These are phyloP conservation scores for Berkeleyomyces rouxiae DNA, from an alignment of 2,329 filamentous ascomycete species.

Conservation along the genomic window DNA sequence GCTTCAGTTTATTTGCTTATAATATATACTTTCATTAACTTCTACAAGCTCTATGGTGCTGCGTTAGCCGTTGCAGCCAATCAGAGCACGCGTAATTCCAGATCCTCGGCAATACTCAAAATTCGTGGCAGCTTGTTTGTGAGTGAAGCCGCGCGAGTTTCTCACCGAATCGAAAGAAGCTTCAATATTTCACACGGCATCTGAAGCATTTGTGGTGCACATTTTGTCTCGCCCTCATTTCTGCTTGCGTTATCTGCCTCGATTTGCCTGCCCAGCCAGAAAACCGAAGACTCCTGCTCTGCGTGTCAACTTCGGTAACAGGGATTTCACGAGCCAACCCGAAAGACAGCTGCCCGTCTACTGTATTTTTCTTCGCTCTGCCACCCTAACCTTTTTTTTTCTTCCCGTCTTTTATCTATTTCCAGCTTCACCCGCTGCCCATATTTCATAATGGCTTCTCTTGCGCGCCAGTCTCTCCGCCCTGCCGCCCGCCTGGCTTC, in stretches of 20 bases:
- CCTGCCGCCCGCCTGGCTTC: conserved; percentile 20
- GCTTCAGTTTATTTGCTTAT: no score
- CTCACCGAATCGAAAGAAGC: not conserved
- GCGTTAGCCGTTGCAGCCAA: conserved; percentile 23
- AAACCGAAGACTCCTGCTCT: not conserved
- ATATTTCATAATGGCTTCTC: conserved; percentile 34
- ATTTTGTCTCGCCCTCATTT: not conserved
- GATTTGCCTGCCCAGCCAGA: not conserved
- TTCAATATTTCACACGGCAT: not conserved
- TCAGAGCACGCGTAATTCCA: conserved; percentile 28
- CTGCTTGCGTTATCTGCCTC: no score
- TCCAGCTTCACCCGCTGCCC: not conserved
- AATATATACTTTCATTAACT: no score
- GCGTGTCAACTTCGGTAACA: not conserved
- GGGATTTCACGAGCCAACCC: conserved; percentile 1
- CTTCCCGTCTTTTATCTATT: not conserved
- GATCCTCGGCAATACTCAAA: conserved; percentile 33
- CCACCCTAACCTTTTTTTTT: not conserved
- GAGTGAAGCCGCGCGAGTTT: not conserved
- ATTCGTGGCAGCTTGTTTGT: conserved; percentile 3
- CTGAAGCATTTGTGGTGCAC: not conserved
- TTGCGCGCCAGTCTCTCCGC: conserved; percentile 37
- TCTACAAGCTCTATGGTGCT: not conserved
- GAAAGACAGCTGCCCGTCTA: not conserved
- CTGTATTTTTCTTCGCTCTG: conserved; percentile 1